Evolutionary conservation across 2,329 filamentous ascomycete genomes (phyloP), one percentile per base, ranked within the genome.

Genomic region (Scopulariopsis brevicaulis): DNA sequence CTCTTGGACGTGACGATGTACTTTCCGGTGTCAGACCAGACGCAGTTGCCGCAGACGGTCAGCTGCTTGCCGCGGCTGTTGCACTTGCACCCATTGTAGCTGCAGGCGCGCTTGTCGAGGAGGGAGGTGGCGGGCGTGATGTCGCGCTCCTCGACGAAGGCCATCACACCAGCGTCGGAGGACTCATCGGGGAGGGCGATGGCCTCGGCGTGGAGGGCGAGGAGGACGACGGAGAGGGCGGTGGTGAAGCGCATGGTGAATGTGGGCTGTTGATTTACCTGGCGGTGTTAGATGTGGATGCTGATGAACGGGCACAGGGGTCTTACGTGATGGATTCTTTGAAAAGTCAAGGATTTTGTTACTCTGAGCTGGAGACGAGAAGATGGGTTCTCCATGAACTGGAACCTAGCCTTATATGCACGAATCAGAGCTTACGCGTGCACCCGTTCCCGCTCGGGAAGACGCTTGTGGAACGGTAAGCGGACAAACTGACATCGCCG

Each of bases 11-110:
- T 64, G 51, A 65, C 59, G 34, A 63, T 58, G 37, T 59, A 63
- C 10, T 32, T 43, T 32, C 54, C 54, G 50, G 59, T 58, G 56
- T 60, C 48, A 55, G 48, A 50, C 63, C 63, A 64, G 20, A 58
- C 58, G 59, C 64, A 66, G 62, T 62, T 63, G 59, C 64, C 64
- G 57, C 64, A 66, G 57, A 60, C 61, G 11, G 61, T 62, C 50
- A 63, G 56, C 62, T 65, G 64, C 53, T 60, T 60, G 7, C 61
- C 59, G 48, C 62, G 61, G 59, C 60, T 64, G 59, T 63, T 60
- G 58, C 64, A 66, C 55, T 61, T 62, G 63, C 64, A 65, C 10
- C 63, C 62, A 50, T 62, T 65, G 57, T 63, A 60, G 56, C 40
- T 51, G 61, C 64, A 64, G 32, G 62, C 62, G 10, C 62, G 61